phyloP scores from a whole-genome alignment of 2,329 filamentous ascomycete genomes.

The Trichophyton schoenleinii region DNA sequence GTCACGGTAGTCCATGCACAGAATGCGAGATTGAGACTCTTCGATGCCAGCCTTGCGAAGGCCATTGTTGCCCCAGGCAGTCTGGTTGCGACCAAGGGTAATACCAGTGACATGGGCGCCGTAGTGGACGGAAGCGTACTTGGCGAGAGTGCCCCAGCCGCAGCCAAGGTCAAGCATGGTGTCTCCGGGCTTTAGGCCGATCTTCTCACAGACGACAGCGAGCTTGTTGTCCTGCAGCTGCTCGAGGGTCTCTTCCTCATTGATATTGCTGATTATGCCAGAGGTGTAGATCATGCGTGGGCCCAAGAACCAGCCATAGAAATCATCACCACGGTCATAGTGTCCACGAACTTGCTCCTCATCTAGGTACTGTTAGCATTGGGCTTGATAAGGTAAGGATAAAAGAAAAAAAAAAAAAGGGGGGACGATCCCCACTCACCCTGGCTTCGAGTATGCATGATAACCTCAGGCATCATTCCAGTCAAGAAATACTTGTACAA shows the following conservation, averaged over 20 bases:
- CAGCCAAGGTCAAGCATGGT: constrained; percentile 87
- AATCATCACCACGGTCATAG: constrained; percentile 96
- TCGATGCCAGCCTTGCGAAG: constrained; percentile 69
- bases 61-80: constrained; percentile 87
- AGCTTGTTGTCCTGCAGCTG: constrained; percentile 97
- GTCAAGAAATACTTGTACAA: constrained; percentile 82
- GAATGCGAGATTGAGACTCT: constrained; percentile 78
- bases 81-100: constrained; percentile 91
- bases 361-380: constrained; percentile 43
- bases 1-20: constrained; percentile 96
- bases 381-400: not conserved
- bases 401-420: not conserved
- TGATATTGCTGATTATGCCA: constrained; percentile 79
- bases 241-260: constrained; percentile 80
- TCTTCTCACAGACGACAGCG: constrained; percentile 90
- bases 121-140: constrained; percentile 86
- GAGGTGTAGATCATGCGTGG: constrained; percentile 99
- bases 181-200: constrained; percentile 69
- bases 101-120: constrained; percentile 76
- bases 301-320: constrained; percentile 96
- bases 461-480: constrained; percentile 75
- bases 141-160: constrained; percentile 92
- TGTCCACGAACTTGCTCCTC: constrained; percentile 96
- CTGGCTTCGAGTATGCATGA: constrained; percentile 85
- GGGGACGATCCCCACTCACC: constrained; percentile 36